Conservation (phyloP, 176 grass and related monocot genomes). For the Oryza brachyantha region DNA sequence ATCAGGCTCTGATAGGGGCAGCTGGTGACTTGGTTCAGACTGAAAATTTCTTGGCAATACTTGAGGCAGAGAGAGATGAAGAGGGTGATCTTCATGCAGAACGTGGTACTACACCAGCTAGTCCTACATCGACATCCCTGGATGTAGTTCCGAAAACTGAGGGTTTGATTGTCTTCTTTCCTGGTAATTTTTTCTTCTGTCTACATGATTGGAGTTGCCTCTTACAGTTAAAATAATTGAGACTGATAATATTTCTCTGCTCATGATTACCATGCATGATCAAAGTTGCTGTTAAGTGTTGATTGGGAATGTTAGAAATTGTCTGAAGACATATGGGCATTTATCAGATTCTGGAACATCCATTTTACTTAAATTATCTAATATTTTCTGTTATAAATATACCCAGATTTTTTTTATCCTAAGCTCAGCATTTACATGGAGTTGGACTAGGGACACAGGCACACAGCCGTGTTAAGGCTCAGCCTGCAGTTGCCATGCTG, state of each 20-base stretch:
- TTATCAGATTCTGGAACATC: background rate
- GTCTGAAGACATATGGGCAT: background rate
- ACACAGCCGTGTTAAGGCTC: background rate
- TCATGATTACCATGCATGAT: background rate
- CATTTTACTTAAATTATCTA: background rate
- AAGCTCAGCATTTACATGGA: background rate
- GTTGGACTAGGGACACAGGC: background rate
- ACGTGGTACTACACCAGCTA: constrained; percentile 44
- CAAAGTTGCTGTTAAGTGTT: background rate
- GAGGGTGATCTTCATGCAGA: constrained; percentile 75
- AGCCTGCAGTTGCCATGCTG: background rate
- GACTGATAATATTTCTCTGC: constrained; percentile 3
- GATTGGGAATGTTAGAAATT: background rate
- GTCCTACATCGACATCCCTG: constrained; percentile 36
- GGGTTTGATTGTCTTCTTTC: constrained; percentile 95
- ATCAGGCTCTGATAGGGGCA: constrained; percentile 84
- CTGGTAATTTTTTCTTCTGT: constrained; percentile 53
- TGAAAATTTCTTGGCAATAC: constrained; percentile 83
- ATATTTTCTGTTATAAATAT: background rate
- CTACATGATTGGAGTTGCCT: constrained; percentile 6
- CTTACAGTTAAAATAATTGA: background rate
- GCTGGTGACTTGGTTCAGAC: constrained; percentile 83
- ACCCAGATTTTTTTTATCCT: background rate
- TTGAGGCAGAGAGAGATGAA: constrained; percentile 77
- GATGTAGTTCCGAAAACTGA: constrained; percentile 75